These are phyloP conservation scores for Pseudonitzschia multiseries DNA, from an alignment of 108 stramenopile species.

Conservation along the genomic window DNA sequence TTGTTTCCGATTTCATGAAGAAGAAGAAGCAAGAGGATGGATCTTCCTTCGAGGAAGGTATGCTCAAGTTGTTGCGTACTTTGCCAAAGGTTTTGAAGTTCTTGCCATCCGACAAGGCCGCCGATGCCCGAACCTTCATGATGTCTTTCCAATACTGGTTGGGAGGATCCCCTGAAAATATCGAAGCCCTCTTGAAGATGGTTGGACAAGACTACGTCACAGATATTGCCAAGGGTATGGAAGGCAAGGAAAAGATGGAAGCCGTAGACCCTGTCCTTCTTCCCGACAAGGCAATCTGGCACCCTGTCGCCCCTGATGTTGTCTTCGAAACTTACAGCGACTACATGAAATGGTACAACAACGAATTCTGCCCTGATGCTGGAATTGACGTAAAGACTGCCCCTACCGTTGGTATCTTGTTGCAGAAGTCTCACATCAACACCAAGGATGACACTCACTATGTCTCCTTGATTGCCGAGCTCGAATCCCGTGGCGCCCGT, in stretches of 20 bases:
- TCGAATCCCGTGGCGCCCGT: slow-evolving; percentile 91
- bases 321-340: slow-evolving; percentile 84
- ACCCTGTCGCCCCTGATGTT: slow-evolving; percentile 89
- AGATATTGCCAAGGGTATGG: slow-evolving; percentile 75
- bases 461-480: slow-evolving; percentile 92
- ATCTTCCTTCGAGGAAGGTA: slow-evolving; percentile 95
- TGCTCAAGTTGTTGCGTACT: slow-evolving; percentile 95
- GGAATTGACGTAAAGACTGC: slow-evolving; percentile 89
- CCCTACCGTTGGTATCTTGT: slow-evolving; percentile 89
- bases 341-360: slow-evolving; percentile 96
- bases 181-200: slow-evolving; percentile 89
- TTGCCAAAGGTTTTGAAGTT: slow-evolving; percentile 97
- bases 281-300: slow-evolving; percentile 98
- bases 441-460: slow-evolving; percentile 98
- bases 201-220: slow-evolving; percentile 92
- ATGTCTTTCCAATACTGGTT: slow-evolving; percentile 99
- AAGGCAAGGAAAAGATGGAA: slow-evolving; percentile 74
- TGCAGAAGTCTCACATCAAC: slow-evolving; percentile 98
- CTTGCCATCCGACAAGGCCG: slow-evolving; percentile 94
- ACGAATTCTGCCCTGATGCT: slow-evolving; percentile 91
- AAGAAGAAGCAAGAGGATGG: slow-evolving; percentile 97
- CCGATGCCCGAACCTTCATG: slow-evolving; percentile 96
- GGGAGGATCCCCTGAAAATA: slow-evolving; percentile 92
- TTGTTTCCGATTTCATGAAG: slow-evolving; percentile 97
- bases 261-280: slow-evolving; percentile 92